Evolutionary conservation across 176 grass and related monocot genomes (phyloP).

Genomic region (Stipa capillata): DNA sequence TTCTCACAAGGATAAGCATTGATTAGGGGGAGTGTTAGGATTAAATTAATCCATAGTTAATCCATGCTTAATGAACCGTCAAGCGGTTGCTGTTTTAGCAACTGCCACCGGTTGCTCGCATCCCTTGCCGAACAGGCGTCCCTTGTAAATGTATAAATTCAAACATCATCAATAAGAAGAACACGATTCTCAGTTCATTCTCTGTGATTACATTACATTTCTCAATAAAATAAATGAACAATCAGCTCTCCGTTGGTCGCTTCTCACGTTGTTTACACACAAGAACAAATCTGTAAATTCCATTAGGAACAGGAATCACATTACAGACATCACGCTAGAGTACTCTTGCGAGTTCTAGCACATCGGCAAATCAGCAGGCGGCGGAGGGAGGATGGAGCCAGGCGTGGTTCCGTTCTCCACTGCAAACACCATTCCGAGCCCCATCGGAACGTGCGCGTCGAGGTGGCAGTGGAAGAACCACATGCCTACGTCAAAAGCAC

Average conservation of each 20-base stretch:
- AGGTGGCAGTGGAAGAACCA: slow-evolving; percentile 88
- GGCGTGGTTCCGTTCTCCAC: slow-evolving; percentile 44
- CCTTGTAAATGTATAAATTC: no score
- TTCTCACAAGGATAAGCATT: no score
- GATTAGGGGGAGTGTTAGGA: no score
- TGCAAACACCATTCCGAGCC: slow-evolving; percentile 59
- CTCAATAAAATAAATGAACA: slow-evolving; percentile 1
- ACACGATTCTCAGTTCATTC: no score
- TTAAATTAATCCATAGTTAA: no score
- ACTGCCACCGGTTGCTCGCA: no score
- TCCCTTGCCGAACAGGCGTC: no score
- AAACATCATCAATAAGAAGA: no score
- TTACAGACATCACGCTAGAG: background rate
- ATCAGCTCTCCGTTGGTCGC: background rate
- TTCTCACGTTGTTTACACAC: background rate
- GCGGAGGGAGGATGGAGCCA: slow-evolving; percentile 28
- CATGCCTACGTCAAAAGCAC: slow-evolving; percentile 22
- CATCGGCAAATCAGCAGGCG: slow-evolving; percentile 38
- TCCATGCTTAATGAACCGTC: no score
- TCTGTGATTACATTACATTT: no score
- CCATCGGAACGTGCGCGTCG: slow-evolving; percentile 51
- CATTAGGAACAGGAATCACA: background rate
- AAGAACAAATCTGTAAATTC: background rate
- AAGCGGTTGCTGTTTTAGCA: no score
- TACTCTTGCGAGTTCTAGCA: background rate